A percentile compares a stretch with the other conserved stretches of the same genome.
Evolutionary conservation across 2,329 filamentous ascomycete species (phyloP).

Genomic region (Cercospora beticola): DNA sequence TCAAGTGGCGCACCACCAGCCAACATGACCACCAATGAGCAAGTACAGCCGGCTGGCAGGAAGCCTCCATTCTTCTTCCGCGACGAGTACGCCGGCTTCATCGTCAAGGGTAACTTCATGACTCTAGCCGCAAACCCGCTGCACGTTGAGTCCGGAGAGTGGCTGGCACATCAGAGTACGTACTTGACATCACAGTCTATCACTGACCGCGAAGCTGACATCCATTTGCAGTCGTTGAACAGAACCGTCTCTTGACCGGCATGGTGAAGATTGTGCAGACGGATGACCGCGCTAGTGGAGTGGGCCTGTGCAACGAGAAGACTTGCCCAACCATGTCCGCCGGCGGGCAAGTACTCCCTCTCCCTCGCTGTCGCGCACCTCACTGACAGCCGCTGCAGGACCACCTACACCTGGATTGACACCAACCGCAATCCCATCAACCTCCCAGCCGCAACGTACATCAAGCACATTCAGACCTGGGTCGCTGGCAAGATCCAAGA

Average conservation of each 20-base stretch:
- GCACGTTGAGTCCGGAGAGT: conserved; percentile 91
- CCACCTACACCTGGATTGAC: conserved; percentile 96
- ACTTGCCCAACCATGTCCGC: conserved; percentile 92
- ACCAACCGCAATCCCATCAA: conserved; percentile 83
- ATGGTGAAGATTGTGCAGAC: conserved; percentile 81
- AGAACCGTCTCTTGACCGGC: conserved; percentile 83
- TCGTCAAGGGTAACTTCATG: conserved; percentile 97
- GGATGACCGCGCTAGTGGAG: conserved; percentile 71
- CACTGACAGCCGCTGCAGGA: conserved; percentile 52
- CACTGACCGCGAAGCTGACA: neutral
- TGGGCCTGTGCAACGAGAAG: conserved; percentile 77
- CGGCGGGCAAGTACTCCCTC: conserved; percentile 70
- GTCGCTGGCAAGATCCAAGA: conserved; percentile 95
- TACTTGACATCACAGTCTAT: neutral
- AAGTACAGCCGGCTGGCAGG: conserved; percentile 39
- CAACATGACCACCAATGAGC: conserved; percentile 68
- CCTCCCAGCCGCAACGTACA: conserved; percentile 89
- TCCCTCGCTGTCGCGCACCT: neutral
- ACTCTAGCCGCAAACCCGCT: conserved; percentile 89
- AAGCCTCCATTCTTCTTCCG: conserved; percentile 68
- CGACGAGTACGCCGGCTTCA: conserved; percentile 73
- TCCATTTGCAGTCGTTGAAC: conserved; percentile 71
- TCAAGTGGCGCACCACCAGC: conserved; percentile 46
- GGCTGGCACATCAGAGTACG: conserved; percentile 91
- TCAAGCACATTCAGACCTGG: conserved; percentile 95